Evolutionary conservation across 2,329 filamentous ascomycete genomes (phyloP).

Genomic region (Microdochium trichocladiopsis): DNA sequence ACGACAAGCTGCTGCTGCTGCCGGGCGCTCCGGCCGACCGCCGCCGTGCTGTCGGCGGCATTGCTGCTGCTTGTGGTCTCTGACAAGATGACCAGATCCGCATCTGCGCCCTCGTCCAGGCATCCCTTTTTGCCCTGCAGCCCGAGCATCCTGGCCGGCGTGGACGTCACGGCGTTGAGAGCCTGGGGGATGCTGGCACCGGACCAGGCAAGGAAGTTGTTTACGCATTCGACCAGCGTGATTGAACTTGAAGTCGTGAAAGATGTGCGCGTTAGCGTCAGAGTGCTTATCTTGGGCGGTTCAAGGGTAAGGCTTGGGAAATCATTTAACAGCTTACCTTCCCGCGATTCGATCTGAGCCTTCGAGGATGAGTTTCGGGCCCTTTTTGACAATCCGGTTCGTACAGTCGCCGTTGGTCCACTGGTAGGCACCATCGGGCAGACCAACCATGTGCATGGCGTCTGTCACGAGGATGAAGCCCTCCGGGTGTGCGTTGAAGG

Average conservation of each 20-base stretch:
- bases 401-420: conserved; percentile 69
- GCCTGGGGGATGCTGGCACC: conserved; percentile 62
- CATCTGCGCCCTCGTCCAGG: conserved; percentile 56
- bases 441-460: conserved; percentile 79
- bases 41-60: conserved; percentile 22
- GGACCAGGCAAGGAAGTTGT: conserved; percentile 73
- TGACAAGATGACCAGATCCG: conserved; percentile 62
- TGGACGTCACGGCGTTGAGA: conserved; percentile 65
- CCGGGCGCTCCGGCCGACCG: neutral
- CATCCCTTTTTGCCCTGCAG: conserved; percentile 60
- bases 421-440: conserved; percentile 76
- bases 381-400: conserved; percentile 60
- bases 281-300: conserved; percentile 3
- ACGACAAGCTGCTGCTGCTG: conserved; percentile 39
- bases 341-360: conserved; percentile 75
- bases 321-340: conserved; percentile 39
- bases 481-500: conserved; percentile 76
- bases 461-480: conserved; percentile 89
- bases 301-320: too few species aligned
- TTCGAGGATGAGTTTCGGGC: conserved; percentile 66
- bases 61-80: conserved; percentile 38
- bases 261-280: neutral
- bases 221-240: conserved; percentile 73
- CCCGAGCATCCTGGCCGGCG: conserved; percentile 71
- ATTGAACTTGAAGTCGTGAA: conserved; percentile 47